Conservation (phyloP, 2,329 filamentous ascomycete genomes). For the Claviceps lovelessii region DNA sequence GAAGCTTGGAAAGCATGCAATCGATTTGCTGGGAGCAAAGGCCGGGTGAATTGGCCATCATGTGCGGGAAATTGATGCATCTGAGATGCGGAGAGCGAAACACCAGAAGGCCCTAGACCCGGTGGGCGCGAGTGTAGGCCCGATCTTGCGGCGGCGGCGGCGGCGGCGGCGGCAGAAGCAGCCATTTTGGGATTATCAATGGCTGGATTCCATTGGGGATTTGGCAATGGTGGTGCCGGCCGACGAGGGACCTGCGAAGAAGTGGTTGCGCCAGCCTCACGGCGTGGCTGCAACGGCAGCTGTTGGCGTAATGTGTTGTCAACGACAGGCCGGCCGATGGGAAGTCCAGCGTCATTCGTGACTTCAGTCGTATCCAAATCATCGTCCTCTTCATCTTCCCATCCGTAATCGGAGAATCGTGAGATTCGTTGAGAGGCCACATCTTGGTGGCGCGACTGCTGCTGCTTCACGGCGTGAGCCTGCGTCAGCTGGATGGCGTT, state of each 20-base stretch:
- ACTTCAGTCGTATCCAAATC: slow-evolving; percentile 45
- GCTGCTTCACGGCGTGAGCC: slow-evolving; percentile 14
- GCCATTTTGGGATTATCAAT: slow-evolving; percentile 14
- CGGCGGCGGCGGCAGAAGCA: slow-evolving; percentile 1
- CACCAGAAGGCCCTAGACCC: slow-evolving; percentile 8
- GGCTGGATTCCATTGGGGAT: slow-evolving; percentile 25
- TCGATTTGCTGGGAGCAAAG: slow-evolving; percentile 15
- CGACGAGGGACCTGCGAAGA: slow-evolving; percentile 12
- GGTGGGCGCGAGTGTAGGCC: slow-evolving; percentile 7
- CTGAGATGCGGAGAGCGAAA: slow-evolving; percentile 16
- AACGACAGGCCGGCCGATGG: slow-evolving; percentile 21
- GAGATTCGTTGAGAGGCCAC: slow-evolving; percentile 14
- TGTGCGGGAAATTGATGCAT: slow-evolving; percentile 14
- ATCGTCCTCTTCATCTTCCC: slow-evolving; percentile 37
- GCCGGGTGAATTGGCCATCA: slow-evolving; percentile 27
- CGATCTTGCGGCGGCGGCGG: slow-evolving; percentile 5
- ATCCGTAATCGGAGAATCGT: slow-evolving; percentile 24
- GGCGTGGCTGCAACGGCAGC: slow-evolving; percentile 17
- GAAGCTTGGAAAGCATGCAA: slow-evolving; percentile 7
- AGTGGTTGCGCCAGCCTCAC: slow-evolving; percentile 7
- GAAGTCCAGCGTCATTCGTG: slow-evolving; percentile 31
- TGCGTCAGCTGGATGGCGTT: slow-evolving; percentile 49
- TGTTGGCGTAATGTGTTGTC: slow-evolving; percentile 23
- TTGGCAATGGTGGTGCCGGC: slow-evolving; percentile 18
- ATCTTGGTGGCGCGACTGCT: slow-evolving; percentile 10